Percentiles rank a stretch among this genome's conserved stretches.
Evolutionary conservation across 495 filamentous ascomycete genomes (phyloP).

Genomic region (Sordaria brevicollis): DNA sequence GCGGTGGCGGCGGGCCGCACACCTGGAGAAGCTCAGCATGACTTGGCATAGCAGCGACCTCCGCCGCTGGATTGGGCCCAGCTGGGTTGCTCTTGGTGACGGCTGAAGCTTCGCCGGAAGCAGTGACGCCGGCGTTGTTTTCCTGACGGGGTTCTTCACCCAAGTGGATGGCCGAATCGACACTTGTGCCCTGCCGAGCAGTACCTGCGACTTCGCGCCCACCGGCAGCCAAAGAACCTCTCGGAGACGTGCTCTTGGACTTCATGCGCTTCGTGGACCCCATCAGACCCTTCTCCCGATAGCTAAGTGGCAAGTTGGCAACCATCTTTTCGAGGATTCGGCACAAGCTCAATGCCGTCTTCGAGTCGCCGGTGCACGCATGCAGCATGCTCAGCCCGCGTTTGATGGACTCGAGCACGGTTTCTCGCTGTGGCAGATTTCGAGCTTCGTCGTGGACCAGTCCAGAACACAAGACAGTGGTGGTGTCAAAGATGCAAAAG

Average conservation of each 20-base stretch:
- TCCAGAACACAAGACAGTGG: slow-evolving; percentile 38
- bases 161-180: background rate
- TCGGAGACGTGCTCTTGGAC: background rate
- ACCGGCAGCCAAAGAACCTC: background rate
- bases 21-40: background rate
- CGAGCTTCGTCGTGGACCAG: slow-evolving; percentile 37
- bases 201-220: background rate
- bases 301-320: slow-evolving; percentile 12
- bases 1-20: background rate
- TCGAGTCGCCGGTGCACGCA: slow-evolving; percentile 19
- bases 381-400: slow-evolving; percentile 29
- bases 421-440: slow-evolving; percentile 31
- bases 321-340: slow-evolving; percentile 20
- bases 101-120: background rate
- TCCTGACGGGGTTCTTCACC: background rate
- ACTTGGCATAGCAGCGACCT: background rate
- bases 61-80: background rate
- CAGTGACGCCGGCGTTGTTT: background rate
- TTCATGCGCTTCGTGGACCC: slow-evolving; percentile 12
- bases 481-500: slow-evolving; percentile 43
- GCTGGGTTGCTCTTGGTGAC: background rate
- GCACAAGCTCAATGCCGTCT: slow-evolving; percentile 16
- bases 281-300: slow-evolving; percentile 13
- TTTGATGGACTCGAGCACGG: slow-evolving; percentile 28
- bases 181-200: background rate